Base-by-base conservation (phyloP, 129 eudicot genomes). In the Logfia minima region DNA sequence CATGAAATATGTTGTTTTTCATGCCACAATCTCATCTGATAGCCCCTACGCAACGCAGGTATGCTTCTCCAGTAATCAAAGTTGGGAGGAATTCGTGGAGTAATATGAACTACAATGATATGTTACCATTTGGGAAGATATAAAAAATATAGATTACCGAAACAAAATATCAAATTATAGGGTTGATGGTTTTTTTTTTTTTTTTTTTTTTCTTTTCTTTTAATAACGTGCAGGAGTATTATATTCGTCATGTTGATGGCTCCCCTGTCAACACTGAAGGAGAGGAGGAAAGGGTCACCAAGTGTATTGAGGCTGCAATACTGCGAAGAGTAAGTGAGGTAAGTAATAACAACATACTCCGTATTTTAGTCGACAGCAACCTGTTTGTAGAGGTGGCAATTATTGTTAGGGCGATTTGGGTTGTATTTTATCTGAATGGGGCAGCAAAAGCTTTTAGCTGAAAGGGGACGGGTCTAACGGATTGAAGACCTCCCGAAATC, bases 241-340 rank as follows among this genome's bases (percentile, higher is more conserved):
- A 62, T 75, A 79, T 93, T 32, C 98, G 98, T 39, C 95, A 90
- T 65, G 60, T 74, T 87, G 96, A 93, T 82, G 97, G 98, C 52
- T 87, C 89, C 77, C 87, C 91, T 28, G 86, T 88, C n/a, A 84
- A 80, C 66, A 78, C 81, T 51, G 88, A 88, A 68, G 92, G 79
- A 48, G 98, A 93, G 84, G 92, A 87, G 76, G 98, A 90, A 69
- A 88, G 90, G 86, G 97, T 90, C 56, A 78, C 81, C 79, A 93
- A 84, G 73, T 93, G 97, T 80, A 85, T 93, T 63, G 96, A 93
- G 81, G 98, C 98, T 79, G 98, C 98, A 65, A 84, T 93, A 35
- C 83, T 82, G 21, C 89, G 97, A 75, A 82, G 98, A 87, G 89
- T 84, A 74, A 85, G 97, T 75, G 97, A 93, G 98, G 98, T 93